phyloP scores from a whole-genome alignment of 2,329 filamentous ascomycete species.

The Orbilia blumenaviensis region DNA sequence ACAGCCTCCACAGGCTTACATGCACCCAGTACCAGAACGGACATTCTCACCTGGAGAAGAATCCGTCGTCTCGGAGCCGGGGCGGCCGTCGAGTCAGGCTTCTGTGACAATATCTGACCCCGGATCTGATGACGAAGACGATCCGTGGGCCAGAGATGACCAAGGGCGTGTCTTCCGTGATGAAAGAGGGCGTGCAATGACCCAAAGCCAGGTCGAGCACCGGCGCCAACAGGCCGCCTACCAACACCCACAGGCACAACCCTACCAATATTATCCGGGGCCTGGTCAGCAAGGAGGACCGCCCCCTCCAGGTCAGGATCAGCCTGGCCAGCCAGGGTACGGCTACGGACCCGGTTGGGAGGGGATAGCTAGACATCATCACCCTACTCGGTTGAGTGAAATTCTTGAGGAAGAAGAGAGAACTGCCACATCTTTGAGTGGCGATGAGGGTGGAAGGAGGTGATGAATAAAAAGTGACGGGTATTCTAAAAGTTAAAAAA shows the following conservation, averaged over 20 bases:
- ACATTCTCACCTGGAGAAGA: constrained; percentile 59
- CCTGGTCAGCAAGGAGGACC: constrained; percentile 65
- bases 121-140: constrained; percentile 54
- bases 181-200: constrained; percentile 56
- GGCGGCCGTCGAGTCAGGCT: constrained; percentile 50
- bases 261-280: constrained; percentile 64
- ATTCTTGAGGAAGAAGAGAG: constrained; percentile 88
- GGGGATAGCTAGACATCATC: constrained; percentile 76
- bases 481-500: not conserved
- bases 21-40: constrained; percentile 61
- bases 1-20: constrained; percentile 58
- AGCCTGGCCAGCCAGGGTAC: constrained; percentile 70
- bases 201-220: constrained; percentile 52
- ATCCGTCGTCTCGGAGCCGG: constrained; percentile 59
- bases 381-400: constrained; percentile 87
- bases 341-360: constrained; percentile 75
- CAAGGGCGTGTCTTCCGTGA: constrained; percentile 61
- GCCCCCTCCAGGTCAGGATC: constrained; percentile 60
- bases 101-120: constrained; percentile 55
- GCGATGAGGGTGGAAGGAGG: constrained; percentile 62
- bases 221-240: constrained; percentile 61
- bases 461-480: not conserved
- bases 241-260: constrained; percentile 60
- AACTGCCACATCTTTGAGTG: constrained; percentile 70
- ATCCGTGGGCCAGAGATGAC: constrained; percentile 60